These are phyloP conservation scores for Puccinia polysora DNA, from an alignment of 1,284 basidiomycete species.

Conservation along the genomic window DNA sequence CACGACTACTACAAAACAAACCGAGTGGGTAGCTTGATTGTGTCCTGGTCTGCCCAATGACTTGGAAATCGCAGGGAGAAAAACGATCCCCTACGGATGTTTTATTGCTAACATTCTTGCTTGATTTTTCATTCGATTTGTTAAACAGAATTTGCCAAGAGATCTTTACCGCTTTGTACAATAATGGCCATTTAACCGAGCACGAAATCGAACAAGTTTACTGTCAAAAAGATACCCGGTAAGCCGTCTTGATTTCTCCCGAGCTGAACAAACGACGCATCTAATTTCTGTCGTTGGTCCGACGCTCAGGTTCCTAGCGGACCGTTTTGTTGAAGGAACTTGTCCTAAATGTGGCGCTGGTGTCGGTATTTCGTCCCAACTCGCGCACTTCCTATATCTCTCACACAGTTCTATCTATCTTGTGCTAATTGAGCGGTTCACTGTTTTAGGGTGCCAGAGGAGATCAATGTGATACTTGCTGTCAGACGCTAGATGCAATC, in stretches of 20 bases:
- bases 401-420: neutral
- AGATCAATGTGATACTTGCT: slow-evolving; percentile 95
- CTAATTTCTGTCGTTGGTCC: neutral
- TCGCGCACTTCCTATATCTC: too few species aligned
- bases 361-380: too few species aligned
- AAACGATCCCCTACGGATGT: slow-evolving; percentile 43
- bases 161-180: slow-evolving; percentile 75
- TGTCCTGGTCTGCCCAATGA: neutral
- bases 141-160: slow-evolving; percentile 74
- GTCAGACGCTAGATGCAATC: slow-evolving; percentile 78
- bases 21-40: slow-evolving; percentile 61
- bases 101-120: neutral
- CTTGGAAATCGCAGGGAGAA: neutral
- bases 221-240: slow-evolving; percentile 83
- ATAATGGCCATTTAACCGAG: slow-evolving; percentile 70
- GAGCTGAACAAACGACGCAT: neutral
- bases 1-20: slow-evolving; percentile 84
- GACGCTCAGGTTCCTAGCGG: slow-evolving; percentile 72
- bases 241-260: slow-evolving; percentile 50
- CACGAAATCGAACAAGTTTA: slow-evolving; percentile 86
- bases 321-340: slow-evolving; percentile 88
- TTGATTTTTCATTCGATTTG: neutral
- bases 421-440: too few species aligned
- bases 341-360: slow-evolving; percentile 85
- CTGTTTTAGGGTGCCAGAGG: slow-evolving; percentile 80